A percentile compares a stretch with the other conserved stretches of the same genome.
Conservation (phyloP, 129 eudicot species). For the Flaveria trinervia region DNA sequence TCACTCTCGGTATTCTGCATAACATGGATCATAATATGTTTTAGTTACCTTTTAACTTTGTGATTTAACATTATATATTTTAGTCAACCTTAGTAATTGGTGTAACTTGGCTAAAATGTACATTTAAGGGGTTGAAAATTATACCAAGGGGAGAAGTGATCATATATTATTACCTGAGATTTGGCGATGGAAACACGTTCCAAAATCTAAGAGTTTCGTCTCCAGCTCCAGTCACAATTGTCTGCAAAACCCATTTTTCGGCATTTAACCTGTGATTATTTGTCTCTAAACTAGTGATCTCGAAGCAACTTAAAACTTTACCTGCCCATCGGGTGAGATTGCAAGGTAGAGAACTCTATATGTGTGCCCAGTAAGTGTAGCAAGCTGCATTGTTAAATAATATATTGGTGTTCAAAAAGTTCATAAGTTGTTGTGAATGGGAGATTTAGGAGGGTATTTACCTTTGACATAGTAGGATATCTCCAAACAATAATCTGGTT, state of each 20-base stretch:
- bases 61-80: neutral
- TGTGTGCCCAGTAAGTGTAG: constrained; percentile 94
- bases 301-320: constrained; percentile 23
- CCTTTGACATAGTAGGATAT: constrained; percentile 99
- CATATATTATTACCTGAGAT: constrained; percentile 57
- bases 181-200: constrained; percentile 93
- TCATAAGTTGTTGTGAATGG: neutral
- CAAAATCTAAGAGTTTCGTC: constrained; percentile 97
- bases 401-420: neutral
- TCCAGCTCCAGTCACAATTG: constrained; percentile 98
- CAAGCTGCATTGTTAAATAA: constrained; percentile 55
- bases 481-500: constrained; percentile 97
- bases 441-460: constrained; percentile 17
- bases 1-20: constrained; percentile 78
- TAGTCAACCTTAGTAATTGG: neutral
- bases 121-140: no score
- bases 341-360: constrained; percentile 94
- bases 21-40: constrained; percentile 11
- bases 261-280: neutral
- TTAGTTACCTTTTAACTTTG: neutral
- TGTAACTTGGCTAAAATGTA: neutral
- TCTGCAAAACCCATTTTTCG: constrained; percentile 48
- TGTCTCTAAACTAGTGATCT: neutral
- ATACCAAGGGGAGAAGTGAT: no score
- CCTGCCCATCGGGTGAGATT: constrained; percentile 98